Base-by-base conservation (phyloP, 1,284 basidiomycete species). In the Malassezia obtusa region DNA sequence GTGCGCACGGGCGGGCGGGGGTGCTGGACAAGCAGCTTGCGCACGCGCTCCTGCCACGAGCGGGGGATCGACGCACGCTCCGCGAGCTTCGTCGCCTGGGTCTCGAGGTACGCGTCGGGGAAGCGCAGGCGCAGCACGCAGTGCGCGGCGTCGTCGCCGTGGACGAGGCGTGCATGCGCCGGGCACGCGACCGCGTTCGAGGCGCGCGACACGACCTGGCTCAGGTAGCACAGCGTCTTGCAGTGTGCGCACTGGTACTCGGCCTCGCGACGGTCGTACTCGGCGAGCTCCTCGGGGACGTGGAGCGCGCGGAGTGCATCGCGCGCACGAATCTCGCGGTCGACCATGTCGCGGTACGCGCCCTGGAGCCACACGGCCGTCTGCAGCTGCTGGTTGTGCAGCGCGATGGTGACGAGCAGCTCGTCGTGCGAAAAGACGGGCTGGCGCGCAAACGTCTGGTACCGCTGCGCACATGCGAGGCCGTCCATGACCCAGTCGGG, bases 401-500 rank as follows among this genome's bases (percentile, higher is more conserved):
- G 84, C 17, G 86, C 89, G 69, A 96, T 91, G 15, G 91, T 95
- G 70, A 95, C 83, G 60, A 99, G 79, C 22, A 98, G 81, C 77
- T 98, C 92, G 64, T 96, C 89, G 75, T 98, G 94, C 25, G 90
- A 96, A 76, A 99, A 99, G 6, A 98, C 94, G 2, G 94, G 92
- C 28, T 86, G 79, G 74, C 96, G 95, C 75, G 83, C 78, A 75
- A 95, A 87, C 57, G 85, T 82, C 67, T 87, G 83, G 75, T 98
- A 77, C 44, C 87, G 81, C 71, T 83, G 80, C 14, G 90, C 87
- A 67, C 89, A 94, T 58, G 88, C 86, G 43, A 86, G 80, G 33
- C 87, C 94, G 56, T 83, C 82, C 19, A 84, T 79, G 48, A 98
- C 78, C 94, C 94, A 99, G 75, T 96, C 89, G 15, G 91, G 89